These are phyloP conservation scores for Fusarium musae DNA, from an alignment of 2,329 filamentous ascomycete species.

Conservation along the genomic window DNA sequence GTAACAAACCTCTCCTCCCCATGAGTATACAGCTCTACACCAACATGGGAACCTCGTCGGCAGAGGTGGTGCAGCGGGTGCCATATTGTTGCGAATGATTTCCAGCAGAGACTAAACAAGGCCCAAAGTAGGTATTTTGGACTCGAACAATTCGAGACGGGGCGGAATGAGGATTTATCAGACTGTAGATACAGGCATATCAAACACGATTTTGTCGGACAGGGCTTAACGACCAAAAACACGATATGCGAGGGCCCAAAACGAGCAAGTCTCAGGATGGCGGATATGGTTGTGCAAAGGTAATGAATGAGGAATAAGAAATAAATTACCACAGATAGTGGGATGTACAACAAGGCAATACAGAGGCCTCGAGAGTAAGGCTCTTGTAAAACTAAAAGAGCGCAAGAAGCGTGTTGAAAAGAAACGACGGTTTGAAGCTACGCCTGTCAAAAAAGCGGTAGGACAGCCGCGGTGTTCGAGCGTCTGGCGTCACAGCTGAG, in stretches of 20 bases:
- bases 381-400: conserved; percentile 20
- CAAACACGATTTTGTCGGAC: conserved; percentile 28
- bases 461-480: conserved; percentile 34
- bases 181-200: conserved; percentile 36
- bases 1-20: conserved; percentile 80
- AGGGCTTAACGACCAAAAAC: conserved; percentile 28
- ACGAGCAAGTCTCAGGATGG: conserved; percentile 8
- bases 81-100: conserved; percentile 55
- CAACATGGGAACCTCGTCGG: conserved; percentile 89
- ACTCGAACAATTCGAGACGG: conserved; percentile 26
- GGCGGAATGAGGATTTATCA: conserved; percentile 27
- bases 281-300: conserved; percentile 5
- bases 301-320: conserved; percentile 15
- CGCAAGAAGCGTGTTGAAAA: conserved; percentile 28
- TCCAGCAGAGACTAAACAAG: conserved; percentile 16
- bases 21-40: conserved; percentile 91
- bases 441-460: conserved; percentile 41
- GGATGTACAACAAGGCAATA: conserved; percentile 15
- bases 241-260: conserved; percentile 4
- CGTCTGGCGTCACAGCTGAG: conserved; percentile 26
- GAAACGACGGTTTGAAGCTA: conserved; percentile 32
- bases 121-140: conserved; percentile 10
- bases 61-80: conserved; percentile 67
- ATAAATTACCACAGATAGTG: conserved; percentile 11
- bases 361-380: conserved; percentile 22